Percentiles rank a stretch among this genome's conserved stretches.
Conservation (phyloP, 75 land plant species). For the Picea glauca region DNA sequence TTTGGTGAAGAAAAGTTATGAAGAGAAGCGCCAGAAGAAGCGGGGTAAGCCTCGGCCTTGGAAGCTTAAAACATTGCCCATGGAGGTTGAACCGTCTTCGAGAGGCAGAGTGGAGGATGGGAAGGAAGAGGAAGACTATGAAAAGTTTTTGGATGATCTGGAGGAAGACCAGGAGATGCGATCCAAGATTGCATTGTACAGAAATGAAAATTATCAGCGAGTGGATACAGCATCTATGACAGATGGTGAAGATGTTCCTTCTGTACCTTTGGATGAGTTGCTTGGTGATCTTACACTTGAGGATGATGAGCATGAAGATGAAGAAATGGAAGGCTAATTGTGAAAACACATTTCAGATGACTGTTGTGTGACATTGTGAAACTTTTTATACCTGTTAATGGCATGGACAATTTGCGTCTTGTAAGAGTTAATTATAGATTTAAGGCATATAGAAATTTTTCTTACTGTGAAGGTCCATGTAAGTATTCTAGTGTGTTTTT, state of each 20-base stretch:
- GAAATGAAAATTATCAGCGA: constrained; percentile 51
- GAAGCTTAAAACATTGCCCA: constrained; percentile 70
- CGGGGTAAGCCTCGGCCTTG: constrained; percentile 66
- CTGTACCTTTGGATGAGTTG: constrained; percentile 74
- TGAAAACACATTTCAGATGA: neutral
- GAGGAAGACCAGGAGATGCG: constrained; percentile 87
- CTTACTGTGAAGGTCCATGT: neutral
- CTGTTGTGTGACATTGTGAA: neutral
- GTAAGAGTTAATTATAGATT: neutral
- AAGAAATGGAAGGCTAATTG: constrained; percentile 21
- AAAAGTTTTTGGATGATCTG: constrained; percentile 64
- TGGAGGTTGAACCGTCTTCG: constrained; percentile 58
- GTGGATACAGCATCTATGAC: constrained; percentile 58
- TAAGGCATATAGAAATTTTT: neutral
- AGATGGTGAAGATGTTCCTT: constrained; percentile 72
- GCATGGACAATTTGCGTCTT: neutral
- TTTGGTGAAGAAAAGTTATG: constrained; percentile 84
- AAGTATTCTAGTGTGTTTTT: neutral
- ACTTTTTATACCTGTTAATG: neutral
- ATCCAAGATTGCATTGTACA: constrained; percentile 63
- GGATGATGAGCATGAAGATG: constrained; percentile 43
- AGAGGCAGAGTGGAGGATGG: constrained; percentile 48
- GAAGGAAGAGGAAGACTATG: constrained; percentile 62
- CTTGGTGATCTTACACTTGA: constrained; percentile 65
- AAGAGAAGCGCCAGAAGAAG: constrained; percentile 67